These are phyloP conservation scores for Ceratobasidium theobromae DNA, from an alignment of 1,284 basidiomycete genomes.

Conservation along the genomic window DNA sequence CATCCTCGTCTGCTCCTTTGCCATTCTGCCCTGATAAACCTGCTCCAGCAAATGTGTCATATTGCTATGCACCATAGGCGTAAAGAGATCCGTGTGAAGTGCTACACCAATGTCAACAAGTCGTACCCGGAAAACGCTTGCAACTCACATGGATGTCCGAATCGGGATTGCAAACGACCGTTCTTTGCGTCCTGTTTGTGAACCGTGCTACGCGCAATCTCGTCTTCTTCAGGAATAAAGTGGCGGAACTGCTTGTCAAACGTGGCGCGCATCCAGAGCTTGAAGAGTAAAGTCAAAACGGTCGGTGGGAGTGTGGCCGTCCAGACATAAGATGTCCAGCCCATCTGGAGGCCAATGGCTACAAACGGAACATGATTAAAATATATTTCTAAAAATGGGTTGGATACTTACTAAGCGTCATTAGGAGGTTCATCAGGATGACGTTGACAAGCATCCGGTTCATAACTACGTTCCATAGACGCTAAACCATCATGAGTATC, in stretches of 20 bases:
- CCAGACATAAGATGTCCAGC: slow-evolving; percentile 73
- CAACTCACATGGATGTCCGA: slow-evolving; percentile 69
- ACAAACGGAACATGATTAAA: slow-evolving; percentile 5
- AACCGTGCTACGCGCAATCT: slow-evolving; percentile 67
- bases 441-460: slow-evolving; percentile 79
- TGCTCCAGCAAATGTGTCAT: slow-evolving; percentile 75
- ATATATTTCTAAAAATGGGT: neutral
- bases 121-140: neutral
- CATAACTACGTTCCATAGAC: slow-evolving; percentile 89
- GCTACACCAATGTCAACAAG: slow-evolving; percentile 43
- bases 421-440: slow-evolving; percentile 80
- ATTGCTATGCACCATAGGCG: slow-evolving; percentile 83
- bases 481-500: slow-evolving; percentile 48
- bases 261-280: slow-evolving; percentile 70
- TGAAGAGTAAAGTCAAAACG: slow-evolving; percentile 75
- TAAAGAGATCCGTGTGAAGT: slow-evolving; percentile 75
- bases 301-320: slow-evolving; percentile 73
- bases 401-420: slow-evolving; percentile 78
- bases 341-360: slow-evolving; percentile 85
- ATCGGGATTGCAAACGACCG: slow-evolving; percentile 75
- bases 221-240: slow-evolving; percentile 71
- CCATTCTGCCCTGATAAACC: slow-evolving; percentile 73
- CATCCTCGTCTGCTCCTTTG: slow-evolving; percentile 60
- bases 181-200: slow-evolving; percentile 71
- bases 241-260: slow-evolving; percentile 75